Percentiles rank a stretch among this genome's conserved stretches.
Conservation (phyloP, 2,329 filamentous ascomycete species). For the Aureobasidium sp. region DNA sequence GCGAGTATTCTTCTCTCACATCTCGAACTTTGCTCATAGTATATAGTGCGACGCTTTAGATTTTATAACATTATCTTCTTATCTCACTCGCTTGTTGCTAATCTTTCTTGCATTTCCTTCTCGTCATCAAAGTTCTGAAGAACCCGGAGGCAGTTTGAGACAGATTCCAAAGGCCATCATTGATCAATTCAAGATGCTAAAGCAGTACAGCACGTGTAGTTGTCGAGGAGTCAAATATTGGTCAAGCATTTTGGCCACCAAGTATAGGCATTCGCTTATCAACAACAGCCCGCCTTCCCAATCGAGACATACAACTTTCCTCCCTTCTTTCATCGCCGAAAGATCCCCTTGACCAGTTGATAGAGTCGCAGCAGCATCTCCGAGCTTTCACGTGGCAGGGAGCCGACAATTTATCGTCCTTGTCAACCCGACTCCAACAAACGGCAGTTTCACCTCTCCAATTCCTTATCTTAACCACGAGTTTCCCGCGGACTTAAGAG, state of each 20-base stretch:
- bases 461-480: conserved; percentile 6
- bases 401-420: not conserved
- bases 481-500: not conserved
- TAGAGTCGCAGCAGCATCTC: not conserved
- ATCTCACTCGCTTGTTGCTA: not conserved
- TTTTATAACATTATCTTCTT: not conserved
- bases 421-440: not conserved
- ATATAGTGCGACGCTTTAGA: too few species aligned
- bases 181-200: not conserved
- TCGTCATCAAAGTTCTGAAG: not conserved
- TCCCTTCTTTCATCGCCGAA: not conserved
- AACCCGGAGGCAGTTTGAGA: not conserved
- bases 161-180: not conserved
- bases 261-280: not conserved
- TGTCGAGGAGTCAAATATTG: not conserved
- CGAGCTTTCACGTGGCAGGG: not conserved
- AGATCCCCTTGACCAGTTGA: not conserved
- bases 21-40: too few species aligned
- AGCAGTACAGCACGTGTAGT: not conserved
- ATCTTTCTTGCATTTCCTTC: not conserved
- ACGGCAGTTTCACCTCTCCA: conserved; percentile 1
- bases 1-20: too few species aligned
- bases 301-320: not conserved
- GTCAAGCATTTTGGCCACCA: not conserved
- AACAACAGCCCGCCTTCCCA: conserved; percentile 1